Conservation (phyloP, 257 asterid genomes). For the Parsonsia alboflavescens region DNA sequence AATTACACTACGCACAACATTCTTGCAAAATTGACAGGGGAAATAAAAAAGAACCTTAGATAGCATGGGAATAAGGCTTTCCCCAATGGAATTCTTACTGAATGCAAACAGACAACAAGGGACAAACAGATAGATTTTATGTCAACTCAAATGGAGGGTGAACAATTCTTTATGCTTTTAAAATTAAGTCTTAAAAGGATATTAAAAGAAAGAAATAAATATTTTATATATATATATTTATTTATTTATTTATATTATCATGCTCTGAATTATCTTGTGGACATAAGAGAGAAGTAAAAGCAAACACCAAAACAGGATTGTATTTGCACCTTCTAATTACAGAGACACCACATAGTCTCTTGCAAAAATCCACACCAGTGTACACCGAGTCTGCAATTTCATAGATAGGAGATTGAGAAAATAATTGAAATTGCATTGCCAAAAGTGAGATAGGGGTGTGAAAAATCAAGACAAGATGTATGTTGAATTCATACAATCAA, state of each 20-base stretch:
- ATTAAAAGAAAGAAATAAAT: neutral
- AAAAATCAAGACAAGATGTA: neutral
- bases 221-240: too few relatives aligned
- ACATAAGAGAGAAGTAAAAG: neutral
- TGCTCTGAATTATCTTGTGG: constrained; percentile 1
- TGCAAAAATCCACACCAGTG: constrained; percentile 96
- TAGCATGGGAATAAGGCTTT: neutral
- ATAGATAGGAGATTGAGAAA: constrained; percentile 2
- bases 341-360: constrained; percentile 95
- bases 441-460: neutral
- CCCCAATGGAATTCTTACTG: neutral
- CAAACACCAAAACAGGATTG: constrained; percentile 3
- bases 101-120: neutral
- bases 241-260: neutral
- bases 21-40: neutral
- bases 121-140: neutral
- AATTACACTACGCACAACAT: neutral
- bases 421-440: neutral
- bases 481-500: neutral
- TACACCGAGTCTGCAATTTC: constrained; percentile 74
- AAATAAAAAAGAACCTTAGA: neutral
- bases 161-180: neutral
- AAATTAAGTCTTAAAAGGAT: neutral
- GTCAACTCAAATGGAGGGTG: neutral
- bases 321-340: constrained; percentile 76